These are phyloP conservation scores for Phytophthora sp. DNA, from an alignment of 352 stramenopile species.

Conservation along the genomic window DNA sequence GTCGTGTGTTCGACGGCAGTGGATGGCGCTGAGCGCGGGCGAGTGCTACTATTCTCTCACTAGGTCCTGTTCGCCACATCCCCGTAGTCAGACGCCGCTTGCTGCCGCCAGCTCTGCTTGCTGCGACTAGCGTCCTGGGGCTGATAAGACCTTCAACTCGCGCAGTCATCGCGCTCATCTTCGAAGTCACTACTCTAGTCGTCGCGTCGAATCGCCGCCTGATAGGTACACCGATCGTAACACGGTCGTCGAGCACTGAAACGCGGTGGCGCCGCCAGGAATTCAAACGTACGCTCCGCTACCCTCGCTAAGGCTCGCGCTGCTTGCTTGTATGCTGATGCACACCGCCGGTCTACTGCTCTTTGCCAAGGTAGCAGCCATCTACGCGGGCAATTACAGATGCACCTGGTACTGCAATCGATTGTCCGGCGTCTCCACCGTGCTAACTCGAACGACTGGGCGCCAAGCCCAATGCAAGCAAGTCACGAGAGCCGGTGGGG, in stretches of 20 bases:
- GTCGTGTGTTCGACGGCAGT: conserved; percentile 2
- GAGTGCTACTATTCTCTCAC: conserved; percentile 15
- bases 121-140: conserved; percentile 1
- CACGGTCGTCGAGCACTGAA: conserved; percentile 13
- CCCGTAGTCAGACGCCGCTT: conserved; percentile 6
- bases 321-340: not conserved
- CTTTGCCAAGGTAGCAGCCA: too few species aligned
- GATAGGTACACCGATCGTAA: conserved; percentile 16
- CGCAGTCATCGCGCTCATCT: conserved; percentile 9
- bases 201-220: conserved; percentile 21
- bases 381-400: too few species aligned
- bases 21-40: not conserved
- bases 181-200: conserved; percentile 19
- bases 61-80: conserved; percentile 11
- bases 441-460: conserved; percentile 8
- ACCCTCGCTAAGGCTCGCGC: not conserved
- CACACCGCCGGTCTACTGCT: too few species aligned
- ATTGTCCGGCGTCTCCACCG: not conserved
- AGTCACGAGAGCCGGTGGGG: conserved; percentile 20
- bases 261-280: too few species aligned
- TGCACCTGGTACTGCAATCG: not conserved
- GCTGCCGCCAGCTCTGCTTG: not conserved
- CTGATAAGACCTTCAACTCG: not conserved
- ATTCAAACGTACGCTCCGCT: not conserved
- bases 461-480: too few species aligned